Percentiles rank a stretch among this genome's conserved stretches.
These are phyloP conservation scores for Akanthomyces dipterigenus DNA, from an alignment of 2,329 filamentous ascomycete species.

Conservation along the genomic window DNA sequence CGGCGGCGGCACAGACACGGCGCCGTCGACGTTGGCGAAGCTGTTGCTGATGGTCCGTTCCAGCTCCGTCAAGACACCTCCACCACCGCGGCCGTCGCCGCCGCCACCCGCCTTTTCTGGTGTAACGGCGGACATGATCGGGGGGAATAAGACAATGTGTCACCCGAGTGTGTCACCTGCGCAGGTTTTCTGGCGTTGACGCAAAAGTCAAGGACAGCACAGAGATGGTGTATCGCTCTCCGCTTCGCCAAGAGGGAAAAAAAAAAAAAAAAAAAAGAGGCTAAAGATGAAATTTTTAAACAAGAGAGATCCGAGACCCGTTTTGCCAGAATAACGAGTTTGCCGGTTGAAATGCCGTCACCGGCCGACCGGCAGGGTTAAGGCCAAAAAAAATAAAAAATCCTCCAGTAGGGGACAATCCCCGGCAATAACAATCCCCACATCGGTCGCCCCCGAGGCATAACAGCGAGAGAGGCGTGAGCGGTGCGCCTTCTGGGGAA, in stretches of 20 bases:
- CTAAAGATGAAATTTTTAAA: too few species aligned
- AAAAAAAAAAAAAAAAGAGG: not conserved
- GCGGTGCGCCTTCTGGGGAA: not conserved
- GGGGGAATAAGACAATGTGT: not conserved
- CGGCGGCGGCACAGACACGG: conserved; percentile 1
- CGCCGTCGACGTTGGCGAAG: conserved; percentile 5
- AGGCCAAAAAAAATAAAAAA: not conserved
- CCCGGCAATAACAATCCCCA: not conserved
- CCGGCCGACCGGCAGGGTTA: too few species aligned
- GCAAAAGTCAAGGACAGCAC: too few species aligned
- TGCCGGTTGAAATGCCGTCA: not conserved
- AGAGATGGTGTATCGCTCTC: not conserved
- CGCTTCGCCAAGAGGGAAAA: not conserved
- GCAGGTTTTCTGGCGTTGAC: too few species aligned
- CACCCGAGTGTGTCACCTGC: not conserved
- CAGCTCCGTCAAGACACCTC: not conserved
- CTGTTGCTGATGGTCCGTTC: conserved; percentile 5
- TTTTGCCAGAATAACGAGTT: too few species aligned
- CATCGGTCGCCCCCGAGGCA: not conserved
- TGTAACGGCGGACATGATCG: not conserved
- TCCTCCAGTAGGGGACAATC: not conserved
- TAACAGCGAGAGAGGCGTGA: not conserved
- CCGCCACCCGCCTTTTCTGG: not conserved
- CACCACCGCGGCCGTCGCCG: not conserved
- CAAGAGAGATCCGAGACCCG: not conserved